Evolutionary conservation across 257 asterid genomes (phyloP).

Genomic region (Primulina tabacum): DNA sequence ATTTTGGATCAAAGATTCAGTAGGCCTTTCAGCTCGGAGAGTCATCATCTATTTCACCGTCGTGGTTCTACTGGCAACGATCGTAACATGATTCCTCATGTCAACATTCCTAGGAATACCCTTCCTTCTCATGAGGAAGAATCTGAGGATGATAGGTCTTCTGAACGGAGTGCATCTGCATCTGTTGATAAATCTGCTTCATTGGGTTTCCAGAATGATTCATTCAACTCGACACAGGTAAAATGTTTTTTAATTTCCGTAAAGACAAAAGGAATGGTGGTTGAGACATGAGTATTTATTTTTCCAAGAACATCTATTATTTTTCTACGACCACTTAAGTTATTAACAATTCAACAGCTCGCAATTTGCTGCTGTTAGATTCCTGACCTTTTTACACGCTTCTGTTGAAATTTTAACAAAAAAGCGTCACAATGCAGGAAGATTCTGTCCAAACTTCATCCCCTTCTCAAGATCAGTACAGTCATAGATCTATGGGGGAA

Average conservation of each 20-base stretch:
- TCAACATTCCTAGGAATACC: slow-evolving; percentile 21
- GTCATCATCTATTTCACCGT: not conserved
- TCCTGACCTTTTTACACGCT: slow-evolving; percentile 6
- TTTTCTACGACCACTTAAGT: not conserved
- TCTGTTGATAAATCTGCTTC: slow-evolving; percentile 27
- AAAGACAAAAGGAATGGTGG: not conserved
- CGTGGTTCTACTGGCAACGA: slow-evolving; percentile 13
- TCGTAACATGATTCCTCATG: slow-evolving; percentile 6
- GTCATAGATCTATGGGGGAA: slow-evolving; percentile 24
- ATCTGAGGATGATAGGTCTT: slow-evolving; percentile 38
- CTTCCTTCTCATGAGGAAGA: slow-evolving; percentile 45
- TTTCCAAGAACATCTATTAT: not conserved
- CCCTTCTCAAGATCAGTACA: slow-evolving; percentile 23
- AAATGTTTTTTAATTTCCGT: slow-evolving; percentile 2
- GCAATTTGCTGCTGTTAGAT: not conserved
- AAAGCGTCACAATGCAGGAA: slow-evolving; percentile 32
- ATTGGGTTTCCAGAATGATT: slow-evolving; percentile 18
- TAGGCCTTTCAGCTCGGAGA: slow-evolving; percentile 6
- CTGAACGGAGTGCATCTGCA: slow-evolving; percentile 28
- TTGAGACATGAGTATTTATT: not conserved
- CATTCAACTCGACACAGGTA: slow-evolving; percentile 31
- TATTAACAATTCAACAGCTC: not conserved
- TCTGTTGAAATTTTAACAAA: not conserved
- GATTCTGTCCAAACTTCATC: slow-evolving; percentile 17
- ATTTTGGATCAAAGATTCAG: slow-evolving; percentile 8